Percentiles rank a stretch among this genome's conserved stretches.
These are phyloP conservation scores for Leccinum subtestaceum DNA, from an alignment of 768 basidiomycete genomes.

Conservation along the genomic window DNA sequence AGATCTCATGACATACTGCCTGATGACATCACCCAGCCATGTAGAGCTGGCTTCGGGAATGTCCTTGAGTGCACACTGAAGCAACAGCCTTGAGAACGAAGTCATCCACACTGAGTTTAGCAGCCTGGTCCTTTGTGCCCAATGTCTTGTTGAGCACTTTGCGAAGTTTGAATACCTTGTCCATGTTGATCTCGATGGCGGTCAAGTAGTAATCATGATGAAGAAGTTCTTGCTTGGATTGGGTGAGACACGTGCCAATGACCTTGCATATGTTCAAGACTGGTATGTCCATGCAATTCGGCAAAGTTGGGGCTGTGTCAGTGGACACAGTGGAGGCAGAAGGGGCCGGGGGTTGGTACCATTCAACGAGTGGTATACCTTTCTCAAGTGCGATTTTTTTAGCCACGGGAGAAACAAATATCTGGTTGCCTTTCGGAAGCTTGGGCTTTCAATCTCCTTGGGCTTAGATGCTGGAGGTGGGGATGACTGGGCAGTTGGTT, in stretches of 20 bases:
- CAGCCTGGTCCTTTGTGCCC: constrained; percentile 81
- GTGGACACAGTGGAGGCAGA: constrained; percentile 44
- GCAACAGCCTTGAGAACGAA: constrained; percentile 95
- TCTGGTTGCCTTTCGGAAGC: constrained; percentile 67
- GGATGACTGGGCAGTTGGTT: constrained; percentile 37
- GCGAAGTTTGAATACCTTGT: constrained; percentile 88
- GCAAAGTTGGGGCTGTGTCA: constrained; percentile 46
- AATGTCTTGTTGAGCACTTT: constrained; percentile 93
- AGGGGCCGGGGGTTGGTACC: constrained; percentile 59
- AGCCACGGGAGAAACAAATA: constrained; percentile 94
- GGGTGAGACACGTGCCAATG: constrained; percentile 85
- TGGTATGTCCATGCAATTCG: constrained; percentile 87
- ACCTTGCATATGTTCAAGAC: constrained; percentile 92
- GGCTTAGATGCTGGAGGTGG: constrained; percentile 33
- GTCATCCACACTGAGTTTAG: constrained; percentile 97
- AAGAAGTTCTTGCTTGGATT: constrained; percentile 93
- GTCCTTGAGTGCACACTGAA: constrained; percentile 85
- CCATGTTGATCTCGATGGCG: constrained; percentile 94
- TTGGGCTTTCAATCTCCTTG: constrained; percentile 54
- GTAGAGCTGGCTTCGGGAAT: constrained; percentile 98
- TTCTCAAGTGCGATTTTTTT: constrained; percentile 96
- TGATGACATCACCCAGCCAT: constrained; percentile 93
- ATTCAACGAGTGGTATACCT: too few relatives aligned
- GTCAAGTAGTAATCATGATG: constrained; percentile 99
- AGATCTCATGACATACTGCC: constrained; percentile 62